phyloP scores from a whole-genome alignment of 768 basidiomycete genomes.

The Auricularia auricula-judae region DNA sequence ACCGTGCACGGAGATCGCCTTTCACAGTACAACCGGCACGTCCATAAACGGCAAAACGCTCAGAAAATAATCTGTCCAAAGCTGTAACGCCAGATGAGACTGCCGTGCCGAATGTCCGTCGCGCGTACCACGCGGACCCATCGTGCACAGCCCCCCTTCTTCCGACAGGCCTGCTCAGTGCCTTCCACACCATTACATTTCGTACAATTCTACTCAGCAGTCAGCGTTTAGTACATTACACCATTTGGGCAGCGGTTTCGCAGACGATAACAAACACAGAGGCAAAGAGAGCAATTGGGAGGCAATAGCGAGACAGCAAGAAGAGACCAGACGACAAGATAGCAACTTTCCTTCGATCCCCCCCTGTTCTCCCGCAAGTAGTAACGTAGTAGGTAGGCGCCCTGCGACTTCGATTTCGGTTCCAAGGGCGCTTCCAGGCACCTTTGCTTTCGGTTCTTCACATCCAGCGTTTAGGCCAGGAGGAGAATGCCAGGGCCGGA shows the following conservation, averaged over 20 bases:
- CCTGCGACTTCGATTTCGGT: background rate
- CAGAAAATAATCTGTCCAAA: background rate
- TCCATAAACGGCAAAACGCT: background rate
- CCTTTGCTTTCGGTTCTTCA: background rate
- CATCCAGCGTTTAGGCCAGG: conserved; percentile 35
- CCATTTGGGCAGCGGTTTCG: too few species aligned
- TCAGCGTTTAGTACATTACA: too few species aligned
- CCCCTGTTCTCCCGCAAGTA: background rate
- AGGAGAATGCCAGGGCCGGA: conserved; percentile 33
- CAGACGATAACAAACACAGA: too few species aligned
- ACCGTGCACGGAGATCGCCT: background rate
- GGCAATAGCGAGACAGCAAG: too few species aligned
- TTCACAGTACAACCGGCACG: background rate
- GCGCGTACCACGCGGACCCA: background rate
- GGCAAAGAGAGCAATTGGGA: too few species aligned
- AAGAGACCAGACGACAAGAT: too few species aligned
- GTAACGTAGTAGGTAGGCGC: background rate
- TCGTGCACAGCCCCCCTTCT: too few species aligned
- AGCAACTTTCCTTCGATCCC: too few species aligned
- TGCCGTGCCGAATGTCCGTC: background rate
- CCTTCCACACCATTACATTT: too few species aligned
- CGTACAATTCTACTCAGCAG: too few species aligned
- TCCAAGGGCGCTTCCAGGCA: background rate
- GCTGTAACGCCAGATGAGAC: background rate
- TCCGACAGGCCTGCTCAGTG: too few species aligned